These are phyloP conservation scores for Fusarium pseudograminearum DNA, from an alignment of 2,329 filamentous ascomycete species.

Conservation along the genomic window DNA sequence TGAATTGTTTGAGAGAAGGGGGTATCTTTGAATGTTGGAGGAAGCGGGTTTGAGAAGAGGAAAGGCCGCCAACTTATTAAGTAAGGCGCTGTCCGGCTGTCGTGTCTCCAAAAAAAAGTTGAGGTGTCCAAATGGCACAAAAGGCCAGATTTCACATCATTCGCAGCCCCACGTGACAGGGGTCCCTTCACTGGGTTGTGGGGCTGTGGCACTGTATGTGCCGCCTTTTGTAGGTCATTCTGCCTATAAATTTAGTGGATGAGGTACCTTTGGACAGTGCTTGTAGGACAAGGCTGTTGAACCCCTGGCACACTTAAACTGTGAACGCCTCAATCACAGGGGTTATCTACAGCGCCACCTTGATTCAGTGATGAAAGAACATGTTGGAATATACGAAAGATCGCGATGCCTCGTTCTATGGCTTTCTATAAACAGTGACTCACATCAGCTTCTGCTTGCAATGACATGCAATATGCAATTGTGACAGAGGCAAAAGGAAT, in stretches of 20 bases:
- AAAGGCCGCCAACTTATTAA: conserved; percentile 54
- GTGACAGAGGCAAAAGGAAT: neutral
- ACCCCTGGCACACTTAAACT: conserved; percentile 32
- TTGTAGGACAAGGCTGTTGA: conserved; percentile 29
- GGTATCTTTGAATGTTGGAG: conserved; percentile 50
- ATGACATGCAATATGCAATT: conserved; percentile 1
- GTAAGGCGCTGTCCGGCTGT: conserved; percentile 31
- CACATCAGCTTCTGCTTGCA: conserved; percentile 17
- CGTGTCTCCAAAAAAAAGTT: conserved; percentile 53
- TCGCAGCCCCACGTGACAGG: conserved; percentile 52
- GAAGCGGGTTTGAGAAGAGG: conserved; percentile 48
- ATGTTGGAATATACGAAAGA: conserved; percentile 12
- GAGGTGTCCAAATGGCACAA: conserved; percentile 61
- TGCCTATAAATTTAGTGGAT: neutral
- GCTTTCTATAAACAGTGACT: conserved; percentile 35
- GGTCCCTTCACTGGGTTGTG: conserved; percentile 27
- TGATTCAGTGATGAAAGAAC: conserved; percentile 8
- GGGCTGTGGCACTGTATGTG: conserved; percentile 36
- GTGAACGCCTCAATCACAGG: conserved; percentile 24
- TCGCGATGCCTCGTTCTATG: conserved; percentile 25
- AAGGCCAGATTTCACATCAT: conserved; percentile 63
- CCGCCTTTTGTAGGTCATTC: conserved; percentile 25
- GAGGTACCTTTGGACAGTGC: conserved; percentile 37
- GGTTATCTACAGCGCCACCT: conserved; percentile 9
- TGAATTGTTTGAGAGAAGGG: conserved; percentile 47